Base-by-base conservation (phyloP, 2,329 filamentous ascomycete genomes). In the Ophiostoma angusticollis region DNA sequence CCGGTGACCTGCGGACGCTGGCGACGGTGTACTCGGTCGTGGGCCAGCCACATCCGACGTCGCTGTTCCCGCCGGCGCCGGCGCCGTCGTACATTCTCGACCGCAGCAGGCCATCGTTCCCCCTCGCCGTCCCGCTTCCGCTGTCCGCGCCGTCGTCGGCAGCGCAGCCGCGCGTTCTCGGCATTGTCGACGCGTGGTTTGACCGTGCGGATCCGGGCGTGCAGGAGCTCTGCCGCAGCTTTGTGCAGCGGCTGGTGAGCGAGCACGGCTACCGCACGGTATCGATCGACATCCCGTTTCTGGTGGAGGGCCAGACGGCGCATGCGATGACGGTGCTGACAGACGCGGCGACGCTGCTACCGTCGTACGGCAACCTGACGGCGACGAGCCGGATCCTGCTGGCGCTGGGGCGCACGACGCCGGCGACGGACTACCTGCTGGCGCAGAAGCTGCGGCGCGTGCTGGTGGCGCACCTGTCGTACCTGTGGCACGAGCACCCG, bases 311-410 rank as follows among this genome's bases (percentile, higher is more conserved):
- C 17, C 80, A 85, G 55, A 67, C 74, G 16, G 80, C 81, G 0
- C 82, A 87, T 55, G 77, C 78, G 17, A 58, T 87, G 45, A 84
- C 81, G 1, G 81, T 86, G 45, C 70, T 87, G 38, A 68, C 70
- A 7, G 81, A 87, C 30, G 66, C 57, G 1, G 58, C 65, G 2
- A 62, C 64, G 1, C 47, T 69, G 13, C 49, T 72, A 57, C 43
- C 63, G 3, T 36, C 38, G 4, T 59, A 66, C 1, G 50, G 56
- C 5, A 62, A 66, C 18, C 61, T 80, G 28, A 73, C 75, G 0
- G 59, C 73, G 0, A 64, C 75, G 0, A 84, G 78, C 57, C 73
- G 75, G 42, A 64, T 86, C 25, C 65, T 86, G 5, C 62, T 86
- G 28, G 68, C 71, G 0, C 64, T 85, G 8, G 77, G 72, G 29